Evolutionary conservation across 257 asterid species (phyloP), one percentile per base, ranked within the genome.

Genomic region (Knoxia roxburghii): DNA sequence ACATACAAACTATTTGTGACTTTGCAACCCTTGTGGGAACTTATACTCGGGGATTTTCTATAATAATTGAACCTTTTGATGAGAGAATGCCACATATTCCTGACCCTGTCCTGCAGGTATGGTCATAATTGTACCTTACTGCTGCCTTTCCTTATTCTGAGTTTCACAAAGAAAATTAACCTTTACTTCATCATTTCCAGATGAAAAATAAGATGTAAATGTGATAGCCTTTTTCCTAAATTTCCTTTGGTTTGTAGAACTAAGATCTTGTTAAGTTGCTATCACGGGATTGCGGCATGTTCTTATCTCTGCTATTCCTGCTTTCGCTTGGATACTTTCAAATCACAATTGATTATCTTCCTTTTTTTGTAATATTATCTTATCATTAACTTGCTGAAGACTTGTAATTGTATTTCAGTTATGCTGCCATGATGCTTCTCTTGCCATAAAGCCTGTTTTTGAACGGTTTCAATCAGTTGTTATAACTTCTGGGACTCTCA

Each of bases 71-170:
- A 72, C 97, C 99, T 65, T 81, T 76, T 75, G 99, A 94, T 65
- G 99, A 94, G 76, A 86, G 99, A 74, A 94, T 94, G 99, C 96
- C 97, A 23, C 95, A 90, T 71, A 88, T 87, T 70, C 99, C 97
- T 40, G 99, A 94, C 72, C 99, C 99, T 69, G 96, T 94, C 26
- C 89, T 94, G 55, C 99, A 90, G 99, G 99, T 93, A 17, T 71
- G 75, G 51, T 55, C 59, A 26, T 49, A n/a, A n/a, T 32, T 50
- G 33, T 27, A 72, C 58, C 52, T 50, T 9, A 2, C 14, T 24
- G 63, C 39, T 33, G 14, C 21, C 35, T 49, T 24, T 58, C 15
- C 50, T 17, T 37, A 33, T 60, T 60, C 46, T 21, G 10, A 3
- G 57, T 64, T 46, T 26, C 27, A 26, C 15, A 26, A 6, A 43